Conservation (phyloP, 177 flowering plant genomes). For the Vitis hybrid region DNA sequence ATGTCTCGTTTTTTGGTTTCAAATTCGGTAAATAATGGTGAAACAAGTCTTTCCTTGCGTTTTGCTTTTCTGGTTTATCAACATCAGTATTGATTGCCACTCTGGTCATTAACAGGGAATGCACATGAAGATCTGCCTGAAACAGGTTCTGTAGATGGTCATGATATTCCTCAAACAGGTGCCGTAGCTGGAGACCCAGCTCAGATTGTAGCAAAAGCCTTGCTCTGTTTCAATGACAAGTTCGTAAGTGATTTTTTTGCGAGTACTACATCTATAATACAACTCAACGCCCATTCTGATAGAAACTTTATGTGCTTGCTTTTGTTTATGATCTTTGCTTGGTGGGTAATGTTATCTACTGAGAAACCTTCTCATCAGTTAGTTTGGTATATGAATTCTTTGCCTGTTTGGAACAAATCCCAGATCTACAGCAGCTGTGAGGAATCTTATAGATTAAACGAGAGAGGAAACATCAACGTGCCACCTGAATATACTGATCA, state of each 20-base stretch:
- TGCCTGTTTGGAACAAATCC: too few species aligned
- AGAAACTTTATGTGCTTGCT: too few species aligned
- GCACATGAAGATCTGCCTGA: slow-evolving; percentile 26
- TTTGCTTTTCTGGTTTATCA: neutral
- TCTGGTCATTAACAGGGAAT: slow-evolving; percentile 20
- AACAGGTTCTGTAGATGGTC: neutral
- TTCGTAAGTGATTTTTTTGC: slow-evolving; percentile 36
- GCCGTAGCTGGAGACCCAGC: slow-evolving; percentile 40
- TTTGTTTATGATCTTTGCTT: too few species aligned
- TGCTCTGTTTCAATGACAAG: slow-evolving; percentile 63
- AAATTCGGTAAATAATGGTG: slow-evolving; percentile 32
- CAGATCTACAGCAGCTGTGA: slow-evolving; percentile 76
- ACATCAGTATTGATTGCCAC: neutral
- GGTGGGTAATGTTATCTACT: too few species aligned
- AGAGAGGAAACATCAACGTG: slow-evolving; percentile 56
- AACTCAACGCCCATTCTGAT: too few species aligned
- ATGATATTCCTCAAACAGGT: slow-evolving; percentile 3
- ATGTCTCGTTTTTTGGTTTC: slow-evolving; percentile 17
- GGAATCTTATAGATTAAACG: slow-evolving; percentile 56
- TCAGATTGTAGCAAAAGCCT: slow-evolving; percentile 57
- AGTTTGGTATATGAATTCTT: too few species aligned
- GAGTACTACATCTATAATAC: too few species aligned
- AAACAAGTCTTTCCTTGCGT: neutral
- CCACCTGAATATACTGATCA: slow-evolving; percentile 46
- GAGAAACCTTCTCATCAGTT: too few species aligned